Conservation (phyloP, 495 filamentous ascomycete species). For the Clavariopsis aquatica region DNA sequence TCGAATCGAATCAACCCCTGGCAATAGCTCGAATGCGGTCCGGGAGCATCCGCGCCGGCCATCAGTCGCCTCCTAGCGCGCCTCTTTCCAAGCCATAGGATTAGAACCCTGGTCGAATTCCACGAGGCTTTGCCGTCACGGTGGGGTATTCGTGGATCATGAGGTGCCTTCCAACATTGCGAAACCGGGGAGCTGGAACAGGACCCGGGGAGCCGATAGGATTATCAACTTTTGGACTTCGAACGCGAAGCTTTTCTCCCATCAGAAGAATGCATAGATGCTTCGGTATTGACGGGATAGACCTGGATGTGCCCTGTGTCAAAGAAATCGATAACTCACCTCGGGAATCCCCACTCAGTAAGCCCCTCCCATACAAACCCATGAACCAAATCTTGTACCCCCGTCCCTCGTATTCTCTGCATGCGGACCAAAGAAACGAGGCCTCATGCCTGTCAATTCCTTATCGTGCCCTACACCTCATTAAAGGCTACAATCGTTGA, state of each 20-base stretch:
- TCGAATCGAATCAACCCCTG: conserved; percentile 10
- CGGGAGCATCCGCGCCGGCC: conserved; percentile 22
- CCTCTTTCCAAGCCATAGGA: conserved; percentile 12
- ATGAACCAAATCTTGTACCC: neutral
- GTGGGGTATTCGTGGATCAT: neutral
- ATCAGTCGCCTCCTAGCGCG: neutral
- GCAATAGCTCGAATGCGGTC: conserved; percentile 20
- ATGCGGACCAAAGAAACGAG: conserved; percentile 5
- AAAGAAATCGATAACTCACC: neutral
- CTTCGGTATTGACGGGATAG: neutral
- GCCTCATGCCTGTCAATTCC: conserved; percentile 6
- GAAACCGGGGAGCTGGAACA: conserved; percentile 10
- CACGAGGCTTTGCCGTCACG: neutral
- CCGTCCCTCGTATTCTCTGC: neutral
- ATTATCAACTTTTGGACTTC: neutral
- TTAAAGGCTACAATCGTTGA: neutral
- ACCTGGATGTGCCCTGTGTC: neutral
- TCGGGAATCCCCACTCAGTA: neutral
- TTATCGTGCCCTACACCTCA: neutral
- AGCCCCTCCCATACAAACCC: neutral
- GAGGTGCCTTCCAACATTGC: neutral
- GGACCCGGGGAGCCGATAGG: neutral
- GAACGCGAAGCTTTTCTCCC: neutral
- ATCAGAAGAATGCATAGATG: neutral
- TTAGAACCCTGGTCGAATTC: neutral